Evolutionary conservation across 345 rosid species (phyloP).

Genomic region (Rhizophora mangle): DNA sequence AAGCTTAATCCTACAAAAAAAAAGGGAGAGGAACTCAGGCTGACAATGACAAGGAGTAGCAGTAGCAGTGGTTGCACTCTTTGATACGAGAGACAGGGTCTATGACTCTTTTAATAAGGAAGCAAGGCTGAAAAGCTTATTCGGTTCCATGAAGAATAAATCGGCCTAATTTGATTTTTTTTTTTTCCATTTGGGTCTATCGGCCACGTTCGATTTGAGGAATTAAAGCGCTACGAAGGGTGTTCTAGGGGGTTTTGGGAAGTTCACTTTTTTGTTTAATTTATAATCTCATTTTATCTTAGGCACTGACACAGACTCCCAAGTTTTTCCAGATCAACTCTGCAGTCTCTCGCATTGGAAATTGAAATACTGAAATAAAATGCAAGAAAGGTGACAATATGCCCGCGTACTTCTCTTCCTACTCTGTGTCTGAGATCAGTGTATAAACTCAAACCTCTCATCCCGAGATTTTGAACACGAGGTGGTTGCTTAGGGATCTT

Average conservation of each 20-base stretch:
- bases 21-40: background rate
- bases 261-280: background rate
- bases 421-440: background rate
- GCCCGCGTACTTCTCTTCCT: too few species aligned
- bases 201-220: slow-evolving; percentile 18
- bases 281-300: background rate
- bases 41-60: slow-evolving; percentile 22
- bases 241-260: background rate
- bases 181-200: background rate
- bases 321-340: background rate
- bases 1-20: too few species aligned
- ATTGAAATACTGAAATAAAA: too few species aligned
- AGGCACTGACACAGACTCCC: background rate
- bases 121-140: slow-evolving; percentile 12
- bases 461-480: background rate
- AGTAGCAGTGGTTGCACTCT: too few species aligned
- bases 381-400: too few species aligned
- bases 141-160: too few species aligned
- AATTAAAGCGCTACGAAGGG: slow-evolving; percentile 11
- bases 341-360: too few species aligned
- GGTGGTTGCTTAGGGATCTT: background rate
- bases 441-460: too few species aligned
- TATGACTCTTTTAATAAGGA: background rate
- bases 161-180: too few species aligned
- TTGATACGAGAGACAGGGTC: too few species aligned